These are phyloP conservation scores for Trichophyton verrucosum DNA, from an alignment of 2,329 filamentous ascomycete species.

Conservation along the genomic window DNA sequence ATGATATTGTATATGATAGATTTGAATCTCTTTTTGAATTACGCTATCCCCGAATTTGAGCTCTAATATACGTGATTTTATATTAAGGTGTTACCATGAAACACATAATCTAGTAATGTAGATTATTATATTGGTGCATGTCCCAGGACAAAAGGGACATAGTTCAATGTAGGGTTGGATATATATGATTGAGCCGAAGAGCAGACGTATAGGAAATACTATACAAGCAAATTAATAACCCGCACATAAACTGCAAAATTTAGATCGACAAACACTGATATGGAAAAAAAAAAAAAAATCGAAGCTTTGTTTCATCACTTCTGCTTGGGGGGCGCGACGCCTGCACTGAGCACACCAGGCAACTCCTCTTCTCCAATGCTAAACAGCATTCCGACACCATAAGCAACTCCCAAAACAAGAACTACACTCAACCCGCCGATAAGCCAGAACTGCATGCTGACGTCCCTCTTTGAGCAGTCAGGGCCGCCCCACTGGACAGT, in stretches of 20 bases:
- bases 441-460: slow-evolving; percentile 81
- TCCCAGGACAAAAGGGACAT: background rate
- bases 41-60: background rate
- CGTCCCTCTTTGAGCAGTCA: slow-evolving; percentile 81
- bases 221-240: background rate
- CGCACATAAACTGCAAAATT: background rate
- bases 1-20: background rate
- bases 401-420: slow-evolving; percentile 54
- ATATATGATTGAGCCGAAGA: slow-evolving; percentile 1
- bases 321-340: slow-evolving; percentile 59
- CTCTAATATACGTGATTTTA: background rate
- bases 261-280: background rate
- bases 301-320: slow-evolving; percentile 20
- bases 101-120: background rate
- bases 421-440: slow-evolving; percentile 62
- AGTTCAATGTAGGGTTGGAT: background rate
- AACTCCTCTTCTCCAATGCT: slow-evolving; percentile 75
- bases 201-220: background rate
- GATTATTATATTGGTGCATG: background rate
- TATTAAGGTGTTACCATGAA: too few species aligned
- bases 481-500: slow-evolving; percentile 69
- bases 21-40: background rate
- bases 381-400: slow-evolving; percentile 66
- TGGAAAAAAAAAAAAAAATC: background rate
- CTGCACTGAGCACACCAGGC: slow-evolving; percentile 90